A percentile compares a stretch with the other conserved stretches of the same genome.
phyloP scores from a whole-genome alignment of 1,139 yeast species.

The Pneumocystis wakefieldiae region DNA sequence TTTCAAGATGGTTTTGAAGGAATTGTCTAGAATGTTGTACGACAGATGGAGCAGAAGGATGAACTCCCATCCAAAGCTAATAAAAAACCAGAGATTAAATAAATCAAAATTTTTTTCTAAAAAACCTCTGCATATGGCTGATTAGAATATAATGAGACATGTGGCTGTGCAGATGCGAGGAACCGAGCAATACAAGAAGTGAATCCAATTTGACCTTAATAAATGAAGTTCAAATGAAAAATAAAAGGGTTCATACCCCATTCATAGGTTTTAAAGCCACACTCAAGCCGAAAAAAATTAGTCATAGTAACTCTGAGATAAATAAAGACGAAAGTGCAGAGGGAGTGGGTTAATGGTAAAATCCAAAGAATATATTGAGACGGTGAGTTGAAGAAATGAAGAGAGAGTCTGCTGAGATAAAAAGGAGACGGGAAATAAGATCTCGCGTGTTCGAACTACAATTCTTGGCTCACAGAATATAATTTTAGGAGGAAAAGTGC shows the following conservation, averaged over 20 bases:
- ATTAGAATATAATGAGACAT: neutral
- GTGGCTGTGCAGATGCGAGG: neutral
- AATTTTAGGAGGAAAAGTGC: constrained; percentile 31
- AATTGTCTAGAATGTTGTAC: constrained; percentile 38
- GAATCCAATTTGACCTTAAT: neutral
- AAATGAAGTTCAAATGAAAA: neutral
- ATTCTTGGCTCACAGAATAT: constrained; percentile 33
- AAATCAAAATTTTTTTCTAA: constrained; percentile 16
- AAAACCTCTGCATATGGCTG: neutral
- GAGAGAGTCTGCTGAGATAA: too few relatives aligned
- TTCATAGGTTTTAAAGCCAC: neutral
- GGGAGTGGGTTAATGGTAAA: neutral
- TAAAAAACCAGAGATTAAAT: constrained; percentile 17
- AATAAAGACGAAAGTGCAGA: too few relatives aligned
- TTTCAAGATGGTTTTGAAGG: constrained; percentile 49
- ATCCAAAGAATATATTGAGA: neutral
- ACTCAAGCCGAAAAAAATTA: neutral
- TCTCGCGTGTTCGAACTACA: constrained; percentile 32
- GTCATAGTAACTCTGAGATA: too few relatives aligned
- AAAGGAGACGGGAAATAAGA: constrained; percentile 40
- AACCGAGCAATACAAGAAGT: neutral
- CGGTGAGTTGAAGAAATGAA: neutral
- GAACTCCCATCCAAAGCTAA: constrained; percentile 94
- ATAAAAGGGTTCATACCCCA: neutral
- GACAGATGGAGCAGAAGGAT: constrained; percentile 77